Conservation (phyloP, 768 basidiomycete species). For the Kwoniella europaea region DNA sequence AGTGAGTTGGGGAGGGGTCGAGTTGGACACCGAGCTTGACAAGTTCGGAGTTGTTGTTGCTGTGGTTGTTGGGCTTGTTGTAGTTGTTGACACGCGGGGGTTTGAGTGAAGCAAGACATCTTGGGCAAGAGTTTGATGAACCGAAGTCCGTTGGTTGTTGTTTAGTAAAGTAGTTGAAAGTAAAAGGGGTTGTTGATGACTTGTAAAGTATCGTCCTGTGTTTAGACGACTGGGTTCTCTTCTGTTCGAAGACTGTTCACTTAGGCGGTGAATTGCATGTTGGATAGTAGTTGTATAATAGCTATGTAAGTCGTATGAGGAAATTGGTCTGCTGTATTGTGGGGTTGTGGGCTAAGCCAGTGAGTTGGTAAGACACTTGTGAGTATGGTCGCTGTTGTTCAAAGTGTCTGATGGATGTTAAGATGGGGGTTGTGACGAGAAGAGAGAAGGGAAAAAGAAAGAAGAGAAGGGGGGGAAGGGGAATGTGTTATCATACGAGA, state of each 20-base stretch:
- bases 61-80: slow-evolving; percentile 12
- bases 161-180: slow-evolving; percentile 18
- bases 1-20: slow-evolving; percentile 33
- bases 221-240: slow-evolving; percentile 23
- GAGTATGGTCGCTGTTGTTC: neutral
- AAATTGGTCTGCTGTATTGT: neutral
- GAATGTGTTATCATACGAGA: neutral
- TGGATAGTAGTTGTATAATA: slow-evolving; percentile 34
- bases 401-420: neutral
- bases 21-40: slow-evolving; percentile 34
- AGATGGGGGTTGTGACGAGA: slow-evolving; percentile 15
- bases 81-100: slow-evolving; percentile 10
- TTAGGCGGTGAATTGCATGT: slow-evolving; percentile 42
- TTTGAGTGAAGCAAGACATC: slow-evolving; percentile 34
- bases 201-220: slow-evolving; percentile 19
- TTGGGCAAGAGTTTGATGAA: slow-evolving; percentile 33
- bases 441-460: slow-evolving; percentile 18
- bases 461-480: slow-evolving; percentile 5
- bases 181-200: slow-evolving; percentile 26
- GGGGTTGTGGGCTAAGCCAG: slow-evolving; percentile 17
- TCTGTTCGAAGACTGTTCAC: slow-evolving; percentile 25
- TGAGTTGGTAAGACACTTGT: neutral
- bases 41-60: slow-evolving; percentile 26
- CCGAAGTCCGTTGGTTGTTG: slow-evolving; percentile 23
- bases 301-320: slow-evolving; percentile 19